These are phyloP conservation scores for Termitomyces sp. DNA, from an alignment of 768 basidiomycete species.

Conservation along the genomic window DNA sequence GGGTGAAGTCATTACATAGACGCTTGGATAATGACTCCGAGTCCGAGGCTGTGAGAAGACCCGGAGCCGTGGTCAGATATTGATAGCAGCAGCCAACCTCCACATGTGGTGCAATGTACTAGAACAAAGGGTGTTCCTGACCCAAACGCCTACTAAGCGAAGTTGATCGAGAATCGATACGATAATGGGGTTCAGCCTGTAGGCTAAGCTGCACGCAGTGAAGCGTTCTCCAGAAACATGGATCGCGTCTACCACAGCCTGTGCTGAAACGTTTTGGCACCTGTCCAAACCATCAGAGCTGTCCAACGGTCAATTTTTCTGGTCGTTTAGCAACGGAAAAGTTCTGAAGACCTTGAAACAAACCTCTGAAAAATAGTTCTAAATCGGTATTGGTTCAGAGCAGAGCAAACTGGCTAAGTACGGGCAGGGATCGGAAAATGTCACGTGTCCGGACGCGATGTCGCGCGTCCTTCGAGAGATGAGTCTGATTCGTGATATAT, in stretches of 20 bases:
- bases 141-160: not conserved
- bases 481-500: no score
- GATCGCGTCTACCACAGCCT: not conserved
- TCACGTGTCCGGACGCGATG: no score
- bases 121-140: not conserved
- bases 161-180: not conserved
- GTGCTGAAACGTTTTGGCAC: not conserved
- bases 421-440: no score
- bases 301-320: not conserved
- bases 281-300: not conserved
- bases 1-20: not conserved
- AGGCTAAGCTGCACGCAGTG: not conserved
- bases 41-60: conserved; percentile 2
- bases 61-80: conserved; percentile 3
- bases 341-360: no score
- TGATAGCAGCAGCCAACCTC: not conserved
- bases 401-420: no score
- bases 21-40: not conserved
- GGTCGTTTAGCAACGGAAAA: not conserved
- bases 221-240: not conserved
- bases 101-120: not conserved
- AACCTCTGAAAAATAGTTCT: no score
- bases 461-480: no score
- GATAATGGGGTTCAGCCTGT: not conserved
- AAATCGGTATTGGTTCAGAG: no score